Base-by-base conservation (phyloP, 805 yeast genomes). In the Metschnikowia cerradonensis region DNA sequence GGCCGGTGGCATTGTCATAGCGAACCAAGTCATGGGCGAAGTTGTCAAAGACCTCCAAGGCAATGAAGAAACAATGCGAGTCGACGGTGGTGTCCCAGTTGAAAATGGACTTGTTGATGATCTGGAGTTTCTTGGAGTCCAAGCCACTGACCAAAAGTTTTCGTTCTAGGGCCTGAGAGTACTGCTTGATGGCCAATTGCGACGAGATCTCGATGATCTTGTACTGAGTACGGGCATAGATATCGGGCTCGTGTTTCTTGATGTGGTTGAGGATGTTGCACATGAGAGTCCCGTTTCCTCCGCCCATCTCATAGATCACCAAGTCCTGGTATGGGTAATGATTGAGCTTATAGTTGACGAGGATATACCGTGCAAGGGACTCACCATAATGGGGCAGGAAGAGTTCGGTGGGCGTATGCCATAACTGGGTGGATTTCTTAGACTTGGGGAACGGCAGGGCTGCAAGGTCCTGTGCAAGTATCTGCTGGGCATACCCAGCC, bases 321-420 rank as follows among this genome's bases (percentile, higher is more conserved):
- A 92, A 70, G 61, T 88, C 90, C 39, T 78, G 74, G 60, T 84
- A 83, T 0, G 91, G 92, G 58, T 81, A 86, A 39, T 78, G 70
- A 55, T 84, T 83, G 57, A 83, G 68, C 65, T 83, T 82, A 63
- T 85, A 87, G 63, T 87, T 84, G 7, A 82, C 84, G 49, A 89
- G 67, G 17, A 91, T 68, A 67, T 89, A 87, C 49, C 91, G 72
- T 0, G 97, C 97, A 50, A 92, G 70, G 0, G 95, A 90, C 64
- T 87, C 88, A 13, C 96, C 96, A 60, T 90, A 89, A 59, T 75
- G 83, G 0, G 96, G 96, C 54, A 83, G 83, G 67, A 89, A 89
- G 41, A 89, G 71, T 65, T 90, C 96, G 0, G 94, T 86, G 1
- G 96, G 96, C 0, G 96, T 89, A 63, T 89, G 96, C 96, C 96